Evolutionary conservation across 495 filamentous ascomycete species (phyloP), one percentile per base, ranked within the genome.

Genomic region (Aspergillus sclerotioniger): DNA sequence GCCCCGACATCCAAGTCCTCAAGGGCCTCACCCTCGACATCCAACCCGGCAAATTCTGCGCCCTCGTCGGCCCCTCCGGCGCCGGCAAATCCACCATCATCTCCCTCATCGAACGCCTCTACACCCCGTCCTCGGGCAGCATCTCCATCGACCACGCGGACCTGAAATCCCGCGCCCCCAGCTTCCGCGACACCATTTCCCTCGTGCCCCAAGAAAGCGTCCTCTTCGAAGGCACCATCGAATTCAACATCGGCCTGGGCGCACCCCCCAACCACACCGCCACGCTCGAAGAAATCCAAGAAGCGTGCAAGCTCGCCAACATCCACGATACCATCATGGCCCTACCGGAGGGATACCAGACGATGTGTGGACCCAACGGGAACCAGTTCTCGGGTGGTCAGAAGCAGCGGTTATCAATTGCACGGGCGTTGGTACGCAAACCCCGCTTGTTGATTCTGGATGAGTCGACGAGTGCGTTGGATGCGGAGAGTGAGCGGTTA

Each of bases 391-490:
- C 84, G 0, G 90, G 90, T 5, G 90, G 90, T 1, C 90, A 95
- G 71, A 85, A 84, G 64, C 90, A 93, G 67, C 76, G 90, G 13
- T 68, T 95, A 16, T 81, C 87, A 1, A 89, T 95, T 51, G 90
- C 90, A 2, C 72, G 90, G 19, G 89, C 90, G 0, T 73, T 93
- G 25, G 82, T 95, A 9, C 82, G 89, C 10, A 81, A 87, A 46
- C 89, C 90, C 4, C 73, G 78, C 46, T 72, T 93, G 29, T 68
- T 93, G 59, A 71, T 95, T 31, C 76, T 95, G 2, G 90, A 95
- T 62, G 90, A 95, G 70, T 87, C 90, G 1, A 93, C 90, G 6
- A 84, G 79, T 43, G 84, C 84, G n/a, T 73, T 92, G 37, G 90
- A 95, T 58, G 84, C 85, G 9, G 82, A 89, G 70, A 84, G 81